Evolutionary conservation across 2,329 filamentous ascomycete genomes (phyloP).

Genomic region (Calonectria leucothoes): DNA sequence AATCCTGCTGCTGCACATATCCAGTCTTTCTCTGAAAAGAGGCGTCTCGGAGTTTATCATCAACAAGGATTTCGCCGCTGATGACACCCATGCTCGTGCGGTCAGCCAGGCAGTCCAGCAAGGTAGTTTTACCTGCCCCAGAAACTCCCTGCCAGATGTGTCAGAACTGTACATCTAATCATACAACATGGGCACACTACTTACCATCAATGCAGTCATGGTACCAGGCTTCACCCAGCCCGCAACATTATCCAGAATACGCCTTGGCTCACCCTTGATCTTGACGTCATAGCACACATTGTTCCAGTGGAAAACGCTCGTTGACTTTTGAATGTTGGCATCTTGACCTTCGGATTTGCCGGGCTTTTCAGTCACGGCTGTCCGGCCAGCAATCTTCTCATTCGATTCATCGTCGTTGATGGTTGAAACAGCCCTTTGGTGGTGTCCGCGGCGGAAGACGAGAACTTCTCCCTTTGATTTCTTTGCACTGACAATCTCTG

Average conservation of each 20-base stretch:
- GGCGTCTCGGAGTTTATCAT: conserved; percentile 72
- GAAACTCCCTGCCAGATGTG: conserved; percentile 62
- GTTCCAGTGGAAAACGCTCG: conserved; percentile 84
- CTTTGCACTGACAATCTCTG: conserved; percentile 59
- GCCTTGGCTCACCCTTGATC: conserved; percentile 78
- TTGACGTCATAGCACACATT: conserved; percentile 79
- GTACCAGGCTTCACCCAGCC: conserved; percentile 93
- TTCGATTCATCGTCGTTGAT: conserved; percentile 28
- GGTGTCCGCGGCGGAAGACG: conserved; percentile 63
- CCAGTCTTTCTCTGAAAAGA: conserved; percentile 90
- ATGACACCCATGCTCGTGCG: conserved; percentile 88
- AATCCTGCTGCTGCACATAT: conserved; percentile 89
- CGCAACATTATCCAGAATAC: conserved; percentile 83
- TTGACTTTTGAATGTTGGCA: conserved; percentile 61
- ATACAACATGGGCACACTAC: too few species aligned
- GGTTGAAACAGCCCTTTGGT: not conserved
- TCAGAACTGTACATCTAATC: not conserved
- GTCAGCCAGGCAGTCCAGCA: conserved; percentile 84
- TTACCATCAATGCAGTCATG: conserved; percentile 82
- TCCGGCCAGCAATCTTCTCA: conserved; percentile 2
- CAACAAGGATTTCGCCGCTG: conserved; percentile 78
- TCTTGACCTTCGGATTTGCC: conserved; percentile 10
- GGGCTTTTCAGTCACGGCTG: conserved; percentile 26
- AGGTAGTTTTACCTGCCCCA: conserved; percentile 88
- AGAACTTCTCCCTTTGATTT: conserved; percentile 72